Base-by-base conservation (phyloP, 2,329 filamentous ascomycete genomes). In the Tolypocladium tropicale region DNA sequence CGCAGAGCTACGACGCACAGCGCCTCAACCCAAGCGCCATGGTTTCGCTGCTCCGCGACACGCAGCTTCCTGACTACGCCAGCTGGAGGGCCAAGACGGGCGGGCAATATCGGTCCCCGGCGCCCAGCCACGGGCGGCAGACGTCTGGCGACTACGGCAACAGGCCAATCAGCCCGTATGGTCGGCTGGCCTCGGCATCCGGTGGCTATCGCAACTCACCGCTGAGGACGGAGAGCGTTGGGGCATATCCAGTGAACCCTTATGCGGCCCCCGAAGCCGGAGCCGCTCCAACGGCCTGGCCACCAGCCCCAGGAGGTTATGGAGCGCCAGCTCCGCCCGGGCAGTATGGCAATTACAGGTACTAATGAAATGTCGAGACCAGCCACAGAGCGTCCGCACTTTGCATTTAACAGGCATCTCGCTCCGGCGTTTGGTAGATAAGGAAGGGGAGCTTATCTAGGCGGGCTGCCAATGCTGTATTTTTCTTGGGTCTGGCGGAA, bases 1-100 rank as follows among this genome's bases (percentile, higher is more conserved):
- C 88, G 1, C 81, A 87, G 28, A 78, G 82, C 9, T 96, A 95
- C 70, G 83, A 85, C 54, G 81, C 83, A 23, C 81, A 83, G 41
- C 80, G 84, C 12, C 86, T 96, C 63, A 88, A 82, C 60, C 75
- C 90, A 0, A 76, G 83, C 36, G 84, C 81, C 57, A 77, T 96
- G 73, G 86, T 94, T 7, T 80, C 83, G 34, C 76, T 96, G 43
- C 76, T 99, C 25, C 81, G 84, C 34, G 79, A 83, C 55, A 83
- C 86, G 7, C 75, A 81, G 28, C 76, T 94, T 11, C 88, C 88
- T 0, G 80, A 83, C 59, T 81, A 78, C 59, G 71, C 71, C 34
- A 72, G 77, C 10, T 83, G 82, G 78, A 83, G 81, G 65, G 67
- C 72, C 36, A 70, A 68, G 51, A 69, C 65, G 11, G 71, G 69